phyloP scores from a whole-genome alignment of 176 grass and related monocot species.

The Juncus effusus region DNA sequence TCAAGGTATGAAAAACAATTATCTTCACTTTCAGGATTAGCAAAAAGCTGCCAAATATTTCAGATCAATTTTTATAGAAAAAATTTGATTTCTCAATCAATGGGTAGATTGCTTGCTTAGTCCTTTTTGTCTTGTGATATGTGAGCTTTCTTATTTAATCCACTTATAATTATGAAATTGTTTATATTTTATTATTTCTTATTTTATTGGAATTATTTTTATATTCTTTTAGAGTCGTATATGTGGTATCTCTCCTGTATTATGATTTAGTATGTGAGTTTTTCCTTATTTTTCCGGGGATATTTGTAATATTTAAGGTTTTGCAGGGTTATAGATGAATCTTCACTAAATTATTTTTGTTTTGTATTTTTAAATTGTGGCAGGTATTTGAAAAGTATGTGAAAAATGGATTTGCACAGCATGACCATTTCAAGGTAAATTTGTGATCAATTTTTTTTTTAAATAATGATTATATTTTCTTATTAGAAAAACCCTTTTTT shows the following conservation, averaged over 20 bases:
- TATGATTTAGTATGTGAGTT: background rate
- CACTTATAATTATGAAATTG: no score
- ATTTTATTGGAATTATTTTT: slow-evolving; percentile 11
- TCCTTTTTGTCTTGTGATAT: slow-evolving; percentile 80
- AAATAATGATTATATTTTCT: no score
- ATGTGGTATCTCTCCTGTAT: background rate
- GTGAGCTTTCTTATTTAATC: background rate
- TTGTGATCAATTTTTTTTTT: background rate
- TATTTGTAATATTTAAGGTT: no score
- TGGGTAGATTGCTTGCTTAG: slow-evolving; percentile 85
- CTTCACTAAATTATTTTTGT: no score
- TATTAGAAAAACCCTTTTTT: background rate
- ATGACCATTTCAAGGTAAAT: slow-evolving; percentile 92
- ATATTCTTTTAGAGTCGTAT: no score
- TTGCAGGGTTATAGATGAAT: no score
- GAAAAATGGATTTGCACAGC: slow-evolving; percentile 96
- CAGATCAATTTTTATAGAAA: slow-evolving; percentile 27
- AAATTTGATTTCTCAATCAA: slow-evolving; percentile 89
- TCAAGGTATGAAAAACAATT: no score
- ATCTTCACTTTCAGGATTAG: no score
- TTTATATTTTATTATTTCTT: slow-evolving; percentile 12
- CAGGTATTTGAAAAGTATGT: slow-evolving; percentile 83
- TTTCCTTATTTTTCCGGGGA: background rate
- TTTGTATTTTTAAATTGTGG: background rate
- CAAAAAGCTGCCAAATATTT: no score